Evolutionary conservation across 2,329 filamentous ascomycete genomes (phyloP).

Genomic region (Drechslerella dactyloides): DNA sequence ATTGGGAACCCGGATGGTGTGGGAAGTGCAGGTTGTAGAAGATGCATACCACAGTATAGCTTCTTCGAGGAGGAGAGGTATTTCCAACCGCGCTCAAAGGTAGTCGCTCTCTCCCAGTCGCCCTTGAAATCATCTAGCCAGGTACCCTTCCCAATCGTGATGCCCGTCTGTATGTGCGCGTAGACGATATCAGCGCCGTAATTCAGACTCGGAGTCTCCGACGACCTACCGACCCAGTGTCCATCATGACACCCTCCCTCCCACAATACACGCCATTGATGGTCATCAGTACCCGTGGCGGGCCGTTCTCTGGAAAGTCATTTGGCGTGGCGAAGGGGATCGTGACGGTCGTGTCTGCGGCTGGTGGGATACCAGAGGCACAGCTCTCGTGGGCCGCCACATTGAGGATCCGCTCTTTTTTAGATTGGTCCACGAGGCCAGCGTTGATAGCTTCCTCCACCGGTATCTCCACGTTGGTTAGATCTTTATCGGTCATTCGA

Average conservation of each 20-base stretch:
- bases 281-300: conserved; percentile 25
- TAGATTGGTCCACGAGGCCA: no score
- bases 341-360: conserved; percentile 17
- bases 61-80: conserved; percentile 38
- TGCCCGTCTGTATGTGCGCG: conserved; percentile 31
- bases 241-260: conserved; percentile 27
- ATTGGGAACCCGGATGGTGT: no score
- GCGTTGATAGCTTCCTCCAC: no score
- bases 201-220: neutral
- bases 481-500: no score
- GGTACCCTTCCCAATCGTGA: conserved; percentile 38
- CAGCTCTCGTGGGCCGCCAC: neutral
- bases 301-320: conserved; percentile 25
- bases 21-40: neutral
- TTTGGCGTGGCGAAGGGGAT: conserved; percentile 24
- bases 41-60: conserved; percentile 36
- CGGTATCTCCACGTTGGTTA: no score
- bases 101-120: conserved; percentile 25
- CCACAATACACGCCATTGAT: conserved; percentile 44
- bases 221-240: conserved; percentile 32
- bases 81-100: conserved; percentile 24
- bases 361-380: neutral
- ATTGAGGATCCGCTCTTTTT: no score
- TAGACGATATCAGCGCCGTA: neutral
- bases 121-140: conserved; percentile 34